Conservation (phyloP, 1,139 yeast genomes). For the Yarrowia galli region DNA sequence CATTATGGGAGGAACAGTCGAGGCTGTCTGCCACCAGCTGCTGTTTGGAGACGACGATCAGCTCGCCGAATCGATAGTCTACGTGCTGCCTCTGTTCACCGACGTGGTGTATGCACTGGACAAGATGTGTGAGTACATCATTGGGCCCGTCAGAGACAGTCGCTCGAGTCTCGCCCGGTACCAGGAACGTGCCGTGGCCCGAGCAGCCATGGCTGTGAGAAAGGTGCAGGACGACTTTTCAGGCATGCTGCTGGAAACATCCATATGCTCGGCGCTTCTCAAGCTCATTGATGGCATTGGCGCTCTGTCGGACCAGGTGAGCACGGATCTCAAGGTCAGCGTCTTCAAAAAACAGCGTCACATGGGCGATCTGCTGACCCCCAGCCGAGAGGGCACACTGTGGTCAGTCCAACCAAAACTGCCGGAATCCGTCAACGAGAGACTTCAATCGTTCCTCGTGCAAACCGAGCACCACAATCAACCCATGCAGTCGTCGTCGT, state of each 20-base stretch:
- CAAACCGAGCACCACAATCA: slow-evolving; percentile 8
- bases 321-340: slow-evolving; percentile 55
- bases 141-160: slow-evolving; percentile 20
- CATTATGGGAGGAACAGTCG: slow-evolving; percentile 63
- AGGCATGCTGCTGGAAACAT: slow-evolving; percentile 62
- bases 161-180: slow-evolving; percentile 5
- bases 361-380: slow-evolving; percentile 52
- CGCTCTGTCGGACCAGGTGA: slow-evolving; percentile 57
- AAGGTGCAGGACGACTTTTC: slow-evolving; percentile 58
- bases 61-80: slow-evolving; percentile 58
- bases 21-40: slow-evolving; percentile 76
- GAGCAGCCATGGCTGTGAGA: slow-evolving; percentile 53
- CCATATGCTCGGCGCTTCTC: slow-evolving; percentile 56
- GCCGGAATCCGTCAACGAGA: slow-evolving; percentile 12
- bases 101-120: slow-evolving; percentile 62
- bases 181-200: slow-evolving; percentile 41
- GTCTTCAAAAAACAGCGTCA: slow-evolving; percentile 55
- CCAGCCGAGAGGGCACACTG: slow-evolving; percentile 38
- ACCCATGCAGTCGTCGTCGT: slow-evolving; percentile 34
- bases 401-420: slow-evolving; percentile 12
- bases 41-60: slow-evolving; percentile 59
- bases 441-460: slow-evolving; percentile 15
- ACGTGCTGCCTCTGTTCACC: slow-evolving; percentile 71
- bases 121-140: slow-evolving; percentile 55
- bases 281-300: slow-evolving; percentile 57